Evolutionary conservation across 2,329 filamentous ascomycete species (phyloP).

Genomic region (Verticillium alfalfae): DNA sequence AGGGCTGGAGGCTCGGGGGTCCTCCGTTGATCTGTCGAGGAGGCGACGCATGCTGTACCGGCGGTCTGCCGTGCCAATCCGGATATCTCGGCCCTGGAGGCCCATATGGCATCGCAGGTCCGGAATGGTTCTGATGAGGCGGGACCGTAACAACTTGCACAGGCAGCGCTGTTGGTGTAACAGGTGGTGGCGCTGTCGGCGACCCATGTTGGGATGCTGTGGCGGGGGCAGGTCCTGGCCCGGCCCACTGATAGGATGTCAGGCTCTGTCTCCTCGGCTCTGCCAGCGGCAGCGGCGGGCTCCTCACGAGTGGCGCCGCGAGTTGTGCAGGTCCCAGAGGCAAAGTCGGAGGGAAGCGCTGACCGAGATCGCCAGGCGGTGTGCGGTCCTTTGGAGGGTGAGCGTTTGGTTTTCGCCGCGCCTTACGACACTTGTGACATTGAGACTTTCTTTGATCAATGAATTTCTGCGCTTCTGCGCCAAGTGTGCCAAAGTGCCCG

Average conservation of each 20-base stretch:
- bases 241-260: not conserved
- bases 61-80: slow-evolving; percentile 44
- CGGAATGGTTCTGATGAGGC: slow-evolving; percentile 29
- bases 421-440: slow-evolving; percentile 69
- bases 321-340: slow-evolving; percentile 17
- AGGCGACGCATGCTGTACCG: slow-evolving; percentile 42
- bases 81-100: slow-evolving; percentile 7
- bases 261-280: slow-evolving; percentile 9
- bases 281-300: slow-evolving; percentile 8
- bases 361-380: not conserved
- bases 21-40: slow-evolving; percentile 46
- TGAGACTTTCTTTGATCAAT: slow-evolving; percentile 58
- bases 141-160: slow-evolving; percentile 15
- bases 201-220: slow-evolving; percentile 15
- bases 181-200: slow-evolving; percentile 16
- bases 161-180: slow-evolving; percentile 12
- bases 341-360: slow-evolving; percentile 13
- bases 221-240: not conserved
- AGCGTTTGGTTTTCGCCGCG: slow-evolving; percentile 37
- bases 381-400: slow-evolving; percentile 13
- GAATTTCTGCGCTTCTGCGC: slow-evolving; percentile 53
- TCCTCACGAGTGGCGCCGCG: slow-evolving; percentile 6
- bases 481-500: slow-evolving; percentile 43
- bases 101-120: slow-evolving; percentile 28
- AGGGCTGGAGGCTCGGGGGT: slow-evolving; percentile 23